Percentiles rank a stretch among this genome's conserved stretches.
These are phyloP conservation scores for Daldinia grandis DNA, from an alignment of 495 filamentous ascomycete species.

Conservation along the genomic window DNA sequence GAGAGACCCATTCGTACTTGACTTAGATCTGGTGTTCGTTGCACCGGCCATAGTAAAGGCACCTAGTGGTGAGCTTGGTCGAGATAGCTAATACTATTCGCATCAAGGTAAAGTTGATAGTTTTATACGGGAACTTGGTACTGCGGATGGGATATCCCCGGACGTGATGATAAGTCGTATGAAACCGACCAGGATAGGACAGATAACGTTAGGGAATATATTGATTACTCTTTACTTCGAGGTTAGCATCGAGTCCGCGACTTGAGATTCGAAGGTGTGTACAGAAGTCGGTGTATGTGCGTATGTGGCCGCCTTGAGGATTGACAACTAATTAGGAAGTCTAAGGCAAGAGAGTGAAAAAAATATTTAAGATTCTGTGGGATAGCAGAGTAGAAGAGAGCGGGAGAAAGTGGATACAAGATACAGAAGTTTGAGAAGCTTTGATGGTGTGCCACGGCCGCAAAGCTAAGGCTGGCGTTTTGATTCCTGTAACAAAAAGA, in stretches of 20 bases:
- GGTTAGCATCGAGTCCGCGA: constrained; percentile 28
- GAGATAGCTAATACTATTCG: constrained; percentile 11
- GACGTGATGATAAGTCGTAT: constrained; percentile 8
- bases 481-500: constrained; percentile 30
- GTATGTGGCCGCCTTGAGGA: neutral
- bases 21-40: constrained; percentile 26
- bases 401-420: constrained; percentile 27
- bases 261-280: neutral
- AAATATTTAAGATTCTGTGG: neutral
- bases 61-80: constrained; percentile 4
- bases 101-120: constrained; percentile 15
- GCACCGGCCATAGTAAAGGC: constrained; percentile 23
- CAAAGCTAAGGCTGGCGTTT: constrained; percentile 36
- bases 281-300: too few relatives aligned
- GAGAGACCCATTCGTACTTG: constrained; percentile 42
- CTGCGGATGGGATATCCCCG: neutral
- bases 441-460: constrained; percentile 23
- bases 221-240: constrained; percentile 5
- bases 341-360: neutral
- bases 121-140: neutral
- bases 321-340: neutral
- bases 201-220: constrained; percentile 4
- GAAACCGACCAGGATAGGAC: constrained; percentile 23
- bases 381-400: constrained; percentile 1
- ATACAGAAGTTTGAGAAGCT: constrained; percentile 23